Evolutionary conservation across 1,284 basidiomycete species (phyloP).

Genomic region (Stereum hirsutum): DNA sequence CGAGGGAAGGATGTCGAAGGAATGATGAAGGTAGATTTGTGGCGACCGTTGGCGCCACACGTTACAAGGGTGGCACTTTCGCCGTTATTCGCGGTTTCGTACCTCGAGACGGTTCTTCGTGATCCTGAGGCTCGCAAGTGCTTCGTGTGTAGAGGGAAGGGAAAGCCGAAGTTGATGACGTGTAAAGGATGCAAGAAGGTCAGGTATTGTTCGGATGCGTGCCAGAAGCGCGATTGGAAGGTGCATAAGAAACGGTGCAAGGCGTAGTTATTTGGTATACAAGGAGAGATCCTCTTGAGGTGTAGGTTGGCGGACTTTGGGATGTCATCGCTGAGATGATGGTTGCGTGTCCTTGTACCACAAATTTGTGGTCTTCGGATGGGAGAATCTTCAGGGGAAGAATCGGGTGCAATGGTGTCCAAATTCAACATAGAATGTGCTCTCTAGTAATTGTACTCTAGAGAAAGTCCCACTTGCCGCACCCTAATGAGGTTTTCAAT

Average conservation of each 20-base stretch:
- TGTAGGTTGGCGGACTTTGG: too few relatives aligned
- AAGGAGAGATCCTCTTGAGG: too few relatives aligned
- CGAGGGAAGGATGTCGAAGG: slow-evolving; percentile 22
- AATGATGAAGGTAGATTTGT: slow-evolving; percentile 18
- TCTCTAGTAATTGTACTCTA: too few relatives aligned
- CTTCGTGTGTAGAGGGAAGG: slow-evolving; percentile 16
- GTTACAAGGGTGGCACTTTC: slow-evolving; percentile 24
- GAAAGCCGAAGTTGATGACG: slow-evolving; percentile 13
- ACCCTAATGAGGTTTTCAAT: too few relatives aligned
- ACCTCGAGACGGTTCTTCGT: slow-evolving; percentile 21
- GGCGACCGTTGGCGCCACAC: slow-evolving; percentile 21
- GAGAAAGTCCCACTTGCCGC: too few relatives aligned
- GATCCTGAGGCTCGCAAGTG: slow-evolving; percentile 16
- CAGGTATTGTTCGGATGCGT: slow-evolving; percentile 19
- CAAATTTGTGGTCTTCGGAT: too few relatives aligned
- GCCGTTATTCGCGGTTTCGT: slow-evolving; percentile 27
- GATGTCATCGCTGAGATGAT: too few relatives aligned
- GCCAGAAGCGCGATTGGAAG: slow-evolving; percentile 22
- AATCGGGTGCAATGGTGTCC: too few relatives aligned
- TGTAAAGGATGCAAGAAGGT: slow-evolving; percentile 17
- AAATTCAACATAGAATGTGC: too few relatives aligned
- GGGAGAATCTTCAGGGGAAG: too few relatives aligned
- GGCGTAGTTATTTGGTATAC: too few relatives aligned
- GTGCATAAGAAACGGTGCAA: slow-evolving; percentile 14
- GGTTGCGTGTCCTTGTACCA: too few relatives aligned